Evolutionary conservation across 2,329 filamentous ascomycete species (phyloP).

Genomic region (Fusarium continuum): DNA sequence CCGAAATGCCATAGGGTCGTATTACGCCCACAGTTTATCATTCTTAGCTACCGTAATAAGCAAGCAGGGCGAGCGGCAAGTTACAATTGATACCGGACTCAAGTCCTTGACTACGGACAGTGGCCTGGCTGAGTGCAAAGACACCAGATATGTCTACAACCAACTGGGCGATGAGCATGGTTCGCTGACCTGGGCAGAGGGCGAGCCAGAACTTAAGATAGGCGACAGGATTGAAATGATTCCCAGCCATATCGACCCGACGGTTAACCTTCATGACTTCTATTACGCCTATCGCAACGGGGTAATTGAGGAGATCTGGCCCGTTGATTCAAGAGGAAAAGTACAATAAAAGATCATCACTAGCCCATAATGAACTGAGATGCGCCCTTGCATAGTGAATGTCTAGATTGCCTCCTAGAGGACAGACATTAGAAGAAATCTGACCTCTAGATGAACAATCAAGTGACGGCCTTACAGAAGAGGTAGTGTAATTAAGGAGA

Average conservation of each 20-base stretch:
- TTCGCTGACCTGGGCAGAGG: conserved; percentile 20
- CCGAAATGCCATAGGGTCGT: conserved; percentile 59
- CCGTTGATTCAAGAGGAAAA: conserved; percentile 30
- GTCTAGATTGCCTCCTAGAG: too few species aligned
- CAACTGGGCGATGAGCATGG: conserved; percentile 33
- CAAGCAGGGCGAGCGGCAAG: conserved; percentile 29
- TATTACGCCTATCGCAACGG: conserved; percentile 31
- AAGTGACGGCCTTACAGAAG: too few species aligned
- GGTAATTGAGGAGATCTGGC: conserved; percentile 23
- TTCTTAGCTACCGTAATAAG: conserved; percentile 19
- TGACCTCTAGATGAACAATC: too few species aligned
- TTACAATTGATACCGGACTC: conserved; percentile 29
- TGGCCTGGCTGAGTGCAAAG: conserved; percentile 29
- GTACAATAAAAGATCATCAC: conserved; percentile 30
- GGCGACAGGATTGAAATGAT: conserved; percentile 33
- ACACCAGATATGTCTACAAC: conserved; percentile 6
- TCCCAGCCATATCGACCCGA: conserved; percentile 35
- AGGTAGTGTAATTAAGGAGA: too few species aligned
- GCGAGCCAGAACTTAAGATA: background rate
- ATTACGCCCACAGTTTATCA: conserved; percentile 55
- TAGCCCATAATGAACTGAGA: too few species aligned
- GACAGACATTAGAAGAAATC: too few species aligned
- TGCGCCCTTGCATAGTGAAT: too few species aligned
- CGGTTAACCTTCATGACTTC: conserved; percentile 32
- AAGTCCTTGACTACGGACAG: conserved; percentile 33